phyloP scores from a whole-genome alignment of 2,329 filamentous ascomycete genomes.

The Macrophomina pseudophaseolina region DNA sequence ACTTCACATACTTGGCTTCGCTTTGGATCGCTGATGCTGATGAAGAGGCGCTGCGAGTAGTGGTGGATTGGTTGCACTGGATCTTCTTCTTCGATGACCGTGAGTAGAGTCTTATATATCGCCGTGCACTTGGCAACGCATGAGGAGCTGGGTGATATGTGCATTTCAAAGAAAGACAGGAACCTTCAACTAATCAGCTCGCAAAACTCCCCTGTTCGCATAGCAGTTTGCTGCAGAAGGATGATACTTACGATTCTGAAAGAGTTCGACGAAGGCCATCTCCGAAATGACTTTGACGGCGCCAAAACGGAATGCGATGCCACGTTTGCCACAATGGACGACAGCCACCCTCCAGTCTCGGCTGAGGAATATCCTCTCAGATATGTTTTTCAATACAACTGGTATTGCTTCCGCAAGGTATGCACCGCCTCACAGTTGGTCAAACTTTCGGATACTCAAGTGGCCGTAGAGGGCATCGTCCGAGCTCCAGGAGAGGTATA shows the following conservation, averaged over 20 bases:
- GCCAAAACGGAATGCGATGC: neutral
- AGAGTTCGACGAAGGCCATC: slow-evolving; percentile 12
- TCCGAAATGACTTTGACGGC: neutral
- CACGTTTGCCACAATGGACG: neutral
- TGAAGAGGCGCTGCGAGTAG: slow-evolving; percentile 4
- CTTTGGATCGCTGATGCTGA: slow-evolving; percentile 2
- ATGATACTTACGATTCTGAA: neutral
- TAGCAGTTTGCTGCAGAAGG: too few species aligned
- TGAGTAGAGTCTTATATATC: neutral
- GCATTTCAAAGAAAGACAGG: too few species aligned
- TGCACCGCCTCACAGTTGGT: neutral
- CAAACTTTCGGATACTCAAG: neutral
- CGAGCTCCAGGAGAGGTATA: slow-evolving; percentile 1
- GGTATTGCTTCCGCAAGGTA: neutral
- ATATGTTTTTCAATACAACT: neutral
- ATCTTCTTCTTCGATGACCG: slow-evolving; percentile 16
- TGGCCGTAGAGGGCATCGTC: neutral
- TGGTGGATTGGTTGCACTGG: slow-evolving; percentile 8
- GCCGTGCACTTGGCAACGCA: too few species aligned
- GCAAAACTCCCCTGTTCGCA: too few species aligned
- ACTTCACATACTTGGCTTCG: neutral
- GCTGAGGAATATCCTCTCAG: neutral
- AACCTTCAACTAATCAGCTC: too few species aligned
- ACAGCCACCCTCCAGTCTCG: neutral
- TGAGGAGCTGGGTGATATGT: too few species aligned